Evolutionary conservation across 192 early-diverging fungal genomes (phyloP), one percentile per base, ranked within the genome.

Genomic region (Neocallimastix lanati): DNA sequence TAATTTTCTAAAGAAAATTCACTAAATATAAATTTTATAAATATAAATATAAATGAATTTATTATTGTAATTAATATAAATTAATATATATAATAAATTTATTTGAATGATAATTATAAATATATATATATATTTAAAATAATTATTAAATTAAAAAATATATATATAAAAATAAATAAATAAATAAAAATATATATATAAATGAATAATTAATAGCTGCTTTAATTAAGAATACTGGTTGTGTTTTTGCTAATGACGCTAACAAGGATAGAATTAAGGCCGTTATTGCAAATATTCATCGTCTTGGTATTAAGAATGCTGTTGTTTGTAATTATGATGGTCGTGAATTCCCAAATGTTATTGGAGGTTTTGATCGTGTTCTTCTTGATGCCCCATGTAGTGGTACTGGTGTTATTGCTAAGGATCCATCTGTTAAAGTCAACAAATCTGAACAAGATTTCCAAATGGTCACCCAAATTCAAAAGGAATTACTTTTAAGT

Each of bases 401-500:
- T 78, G 98, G 98, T 79, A 99, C 98, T 0, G 98, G 98, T 28
- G 96, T 99, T 81, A 99, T 99, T 83, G 94, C 96, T 81, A 99
- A 99, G 83, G 98, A 99, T 85, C 92, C 93, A 0, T 91, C 93
- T 27, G 95, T 98, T 78, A 99, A 99, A 83, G 87, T 93, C 29
- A 98, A 96, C 90, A 99, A 99, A 82, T 80, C 90, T 2, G 91
- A 94, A 14, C 92, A 95, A 81, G 98, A 98, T 83, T 97, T 99
- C 84, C 89, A 88, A 77, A 90, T 96, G 84, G 88, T 99, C 79
- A 93, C 96, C 27, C 93, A 93, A 80, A 88, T 97, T 78, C 98
- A 99, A 83, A 97, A 98, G 82, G 93, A 99, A 83, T 88, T 99
- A n/a, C 88, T 99, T 78, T 84, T 99, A 29, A 88, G 91, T 15